Evolutionary conservation across 495 filamentous ascomycete genomes (phyloP), one percentile per base, ranked within the genome.

Genomic region (Cudoniella acicularis): DNA sequence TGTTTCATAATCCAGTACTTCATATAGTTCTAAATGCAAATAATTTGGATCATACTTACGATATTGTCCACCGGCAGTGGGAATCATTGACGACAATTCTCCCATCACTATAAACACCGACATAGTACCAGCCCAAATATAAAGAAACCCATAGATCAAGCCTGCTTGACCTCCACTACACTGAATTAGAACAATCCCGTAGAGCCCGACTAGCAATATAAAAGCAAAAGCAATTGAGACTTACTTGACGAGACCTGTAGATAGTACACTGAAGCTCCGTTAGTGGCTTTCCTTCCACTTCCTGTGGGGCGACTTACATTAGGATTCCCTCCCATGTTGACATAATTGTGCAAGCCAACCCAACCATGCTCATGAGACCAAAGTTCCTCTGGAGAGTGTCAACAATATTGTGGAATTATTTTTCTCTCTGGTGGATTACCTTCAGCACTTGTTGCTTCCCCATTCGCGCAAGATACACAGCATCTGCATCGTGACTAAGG

Each of bases 391-490:
- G 48, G 16, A 16, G n/a, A 13, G 8, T 9, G 8, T 52, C 49
- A 21, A 4, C 16, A 24, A 9, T 18, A 18, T 11, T 18, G 17
- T 30, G 9, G 8, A n/a, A 21, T 17, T 43, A 54, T 51, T 18
- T 27, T n/a, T 47, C 43, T 47, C 13, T n/a, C 13, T 9, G 36
- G n/a, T 9, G 8, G 17, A 4, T 9, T 63, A 70, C 73, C 69
- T 74, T 76, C 41, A 83, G 64, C 18, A 80, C 75, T 0, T 73
- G 70, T 42, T 76, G 77, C 60, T 81, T 80, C 1, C 79, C 79
- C 52, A 83, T 64, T 2, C 75, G 71, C 10, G 70, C 72, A 36
- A 81, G 60, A 9, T 74, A 61, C 11, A 67, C 62, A 46, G 75
- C 71, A 58, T 81, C 77, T 42, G 66, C 69, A 52, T 52, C 49